Percentiles rank a stretch among this genome's conserved stretches.
Evolutionary conservation across 768 basidiomycete genomes (phyloP).

Genomic region (Trametes gibbosa): DNA sequence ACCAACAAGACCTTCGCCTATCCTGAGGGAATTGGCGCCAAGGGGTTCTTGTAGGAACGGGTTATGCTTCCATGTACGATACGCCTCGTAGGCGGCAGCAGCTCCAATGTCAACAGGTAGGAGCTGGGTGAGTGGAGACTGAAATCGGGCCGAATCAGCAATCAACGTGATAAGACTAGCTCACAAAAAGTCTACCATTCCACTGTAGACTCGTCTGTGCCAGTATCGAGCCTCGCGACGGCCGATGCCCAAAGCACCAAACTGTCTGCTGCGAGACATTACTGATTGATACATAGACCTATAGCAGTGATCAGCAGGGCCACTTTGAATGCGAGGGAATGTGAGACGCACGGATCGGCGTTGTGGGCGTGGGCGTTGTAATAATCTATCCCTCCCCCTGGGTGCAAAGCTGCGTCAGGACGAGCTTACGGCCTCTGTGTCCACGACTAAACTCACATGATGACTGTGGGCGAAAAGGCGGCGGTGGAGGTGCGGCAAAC

Average conservation of each 20-base stretch:
- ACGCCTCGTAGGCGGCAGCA: constrained; percentile 77
- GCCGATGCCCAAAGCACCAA: constrained; percentile 42
- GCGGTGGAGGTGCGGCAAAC: constrained; percentile 33
- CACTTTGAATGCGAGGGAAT: not conserved
- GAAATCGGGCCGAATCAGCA: not conserved
- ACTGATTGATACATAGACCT: constrained; percentile 38
- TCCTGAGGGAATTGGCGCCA: constrained; percentile 52
- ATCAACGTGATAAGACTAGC: not conserved
- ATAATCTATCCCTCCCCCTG: constrained; percentile 63
- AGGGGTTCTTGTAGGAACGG: constrained; percentile 51
- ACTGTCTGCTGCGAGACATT: constrained; percentile 29
- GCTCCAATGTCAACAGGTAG: constrained; percentile 64
- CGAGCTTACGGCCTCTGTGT: too few species aligned
- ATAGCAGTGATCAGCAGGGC: not conserved
- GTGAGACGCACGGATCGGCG: constrained; percentile 50
- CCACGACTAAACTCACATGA: constrained; percentile 39
- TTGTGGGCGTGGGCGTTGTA: constrained; percentile 59
- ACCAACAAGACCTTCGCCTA: constrained; percentile 64
- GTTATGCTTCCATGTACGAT: constrained; percentile 58
- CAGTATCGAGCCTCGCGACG: constrained; percentile 59
- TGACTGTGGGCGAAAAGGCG: constrained; percentile 43
- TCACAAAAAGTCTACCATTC: constrained; percentile 38
- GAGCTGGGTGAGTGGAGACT: constrained; percentile 53
- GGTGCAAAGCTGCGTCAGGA: not conserved
- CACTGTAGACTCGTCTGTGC: constrained; percentile 67